Evolutionary conservation across 768 basidiomycete genomes (phyloP).

Genomic region (Trametes villosa): DNA sequence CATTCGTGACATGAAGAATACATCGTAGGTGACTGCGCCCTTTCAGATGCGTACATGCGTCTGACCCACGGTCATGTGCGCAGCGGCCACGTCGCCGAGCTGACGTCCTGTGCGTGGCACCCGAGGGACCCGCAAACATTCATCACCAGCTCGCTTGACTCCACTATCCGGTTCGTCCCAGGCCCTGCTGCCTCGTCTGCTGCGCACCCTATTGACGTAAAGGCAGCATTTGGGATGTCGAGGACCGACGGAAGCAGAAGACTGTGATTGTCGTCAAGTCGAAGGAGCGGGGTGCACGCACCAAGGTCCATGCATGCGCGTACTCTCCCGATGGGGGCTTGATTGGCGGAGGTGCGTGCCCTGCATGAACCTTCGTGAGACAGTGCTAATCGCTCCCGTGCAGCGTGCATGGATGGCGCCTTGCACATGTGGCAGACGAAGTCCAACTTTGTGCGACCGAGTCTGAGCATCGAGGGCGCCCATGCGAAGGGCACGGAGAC

Average conservation of each 20-base stretch:
- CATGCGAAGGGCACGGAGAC: constrained; percentile 87
- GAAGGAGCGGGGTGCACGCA: constrained; percentile 92
- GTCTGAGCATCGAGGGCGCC: constrained; percentile 82
- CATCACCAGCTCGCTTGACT: constrained; percentile 94
- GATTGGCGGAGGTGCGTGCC: constrained; percentile 80
- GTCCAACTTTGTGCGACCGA: constrained; percentile 93
- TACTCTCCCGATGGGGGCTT: constrained; percentile 90
- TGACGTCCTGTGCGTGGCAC: constrained; percentile 92
- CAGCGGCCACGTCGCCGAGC: constrained; percentile 93
- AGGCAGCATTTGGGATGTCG: constrained; percentile 89
- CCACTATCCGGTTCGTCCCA: constrained; percentile 78
- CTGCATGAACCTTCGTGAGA: constrained; percentile 3
- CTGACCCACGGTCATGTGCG: constrained; percentile 10
- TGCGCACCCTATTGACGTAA: not conserved
- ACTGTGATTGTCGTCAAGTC: constrained; percentile 95
- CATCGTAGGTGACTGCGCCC: constrained; percentile 68
- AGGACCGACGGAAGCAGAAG: constrained; percentile 93
- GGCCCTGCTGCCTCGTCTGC: not conserved
- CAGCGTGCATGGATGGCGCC: constrained; percentile 90
- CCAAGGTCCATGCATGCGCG: constrained; percentile 84
- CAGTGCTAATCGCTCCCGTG: constrained; percentile 6
- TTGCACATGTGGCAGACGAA: constrained; percentile 92
- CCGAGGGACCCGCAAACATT: constrained; percentile 84
- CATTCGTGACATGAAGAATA: constrained; percentile 98
- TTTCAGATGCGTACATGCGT: constrained; percentile 4